Percentiles rank a stretch among this genome's conserved stretches.
Evolutionary conservation across 192 early-diverging fungal genomes (phyloP).

Genomic region (Entomortierella lignicola): DNA sequence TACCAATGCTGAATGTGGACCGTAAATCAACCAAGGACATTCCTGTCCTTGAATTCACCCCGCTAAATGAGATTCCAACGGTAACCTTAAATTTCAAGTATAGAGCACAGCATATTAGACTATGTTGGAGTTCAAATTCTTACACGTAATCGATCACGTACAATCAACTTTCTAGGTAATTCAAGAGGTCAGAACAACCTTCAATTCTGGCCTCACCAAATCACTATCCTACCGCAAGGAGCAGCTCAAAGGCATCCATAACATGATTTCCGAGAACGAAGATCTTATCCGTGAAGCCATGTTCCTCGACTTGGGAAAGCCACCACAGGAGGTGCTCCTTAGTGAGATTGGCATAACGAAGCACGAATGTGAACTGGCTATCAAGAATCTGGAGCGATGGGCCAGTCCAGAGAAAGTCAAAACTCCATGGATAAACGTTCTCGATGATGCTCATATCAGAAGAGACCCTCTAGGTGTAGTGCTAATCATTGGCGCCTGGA

Average conservation of each 20-base stretch:
- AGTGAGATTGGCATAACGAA: slow-evolving; percentile 66
- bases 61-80: slow-evolving; percentile 20
- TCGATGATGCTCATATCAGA: slow-evolving; percentile 66
- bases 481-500: slow-evolving; percentile 64
- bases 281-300: slow-evolving; percentile 63
- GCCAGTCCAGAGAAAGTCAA: slow-evolving; percentile 58
- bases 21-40: too few relatives aligned
- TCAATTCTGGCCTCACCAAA: slow-evolving; percentile 53
- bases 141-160: not conserved
- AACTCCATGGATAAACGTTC: slow-evolving; percentile 51
- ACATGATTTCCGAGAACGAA: slow-evolving; percentile 71
- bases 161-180: slow-evolving; percentile 32
- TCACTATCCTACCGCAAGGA: slow-evolving; percentile 63
- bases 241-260: slow-evolving; percentile 72
- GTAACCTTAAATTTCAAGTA: slow-evolving; percentile 9
- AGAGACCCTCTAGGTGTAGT: slow-evolving; percentile 71
- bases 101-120: too few relatives aligned
- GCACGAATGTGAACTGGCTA: slow-evolving; percentile 56
- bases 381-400: slow-evolving; percentile 73
- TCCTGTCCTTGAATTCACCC: slow-evolving; percentile 19
- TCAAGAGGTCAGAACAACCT: slow-evolving; percentile 48
- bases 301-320: slow-evolving; percentile 69
- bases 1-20: too few relatives aligned
- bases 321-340: slow-evolving; percentile 60
- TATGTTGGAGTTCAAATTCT: not conserved